These are phyloP conservation scores for Eimeria brunetti DNA, from an alignment of 169 alveolate genomes.

Conservation along the genomic window DNA sequence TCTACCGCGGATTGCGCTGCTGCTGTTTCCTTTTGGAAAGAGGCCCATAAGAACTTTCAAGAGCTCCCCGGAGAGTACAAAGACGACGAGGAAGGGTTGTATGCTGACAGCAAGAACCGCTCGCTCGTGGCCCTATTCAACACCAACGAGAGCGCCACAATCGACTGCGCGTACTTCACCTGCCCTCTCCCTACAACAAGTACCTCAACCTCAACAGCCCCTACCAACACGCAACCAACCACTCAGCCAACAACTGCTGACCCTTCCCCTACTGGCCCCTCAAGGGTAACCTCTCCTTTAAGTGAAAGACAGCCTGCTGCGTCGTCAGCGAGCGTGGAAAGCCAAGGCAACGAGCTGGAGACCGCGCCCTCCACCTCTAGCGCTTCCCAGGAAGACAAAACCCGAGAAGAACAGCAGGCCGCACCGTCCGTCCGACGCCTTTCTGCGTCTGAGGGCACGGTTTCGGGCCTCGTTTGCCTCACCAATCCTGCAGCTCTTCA, in stretches of 20 bases:
- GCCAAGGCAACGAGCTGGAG: not conserved
- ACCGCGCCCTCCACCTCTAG: not conserved
- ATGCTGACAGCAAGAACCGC: not conserved
- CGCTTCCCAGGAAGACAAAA: not conserved
- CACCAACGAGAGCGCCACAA: not conserved
- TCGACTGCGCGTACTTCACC: constrained; percentile 21
- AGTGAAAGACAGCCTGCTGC: too few relatives aligned
- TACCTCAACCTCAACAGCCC: not conserved
- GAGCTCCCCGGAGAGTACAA: not conserved
- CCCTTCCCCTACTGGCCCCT: too few relatives aligned
- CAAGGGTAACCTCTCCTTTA: too few relatives aligned
- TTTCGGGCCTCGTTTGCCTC: too few relatives aligned
- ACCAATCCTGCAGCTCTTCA: not conserved
- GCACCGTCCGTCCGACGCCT: not conserved
- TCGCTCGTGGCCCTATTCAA: constrained; percentile 1
- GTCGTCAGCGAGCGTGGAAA: not conserved
- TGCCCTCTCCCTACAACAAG: not conserved
- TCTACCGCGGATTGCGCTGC: not conserved
- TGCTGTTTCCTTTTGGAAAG: not conserved
- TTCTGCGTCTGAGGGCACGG: not conserved
- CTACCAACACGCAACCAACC: too few relatives aligned
- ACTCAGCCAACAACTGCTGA: too few relatives aligned
- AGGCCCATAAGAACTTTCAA: not conserved
- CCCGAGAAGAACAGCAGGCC: not conserved
- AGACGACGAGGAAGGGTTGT: not conserved